Base-by-base conservation (phyloP, 805 yeast species). In the Yarrowia hollandica region DNA sequence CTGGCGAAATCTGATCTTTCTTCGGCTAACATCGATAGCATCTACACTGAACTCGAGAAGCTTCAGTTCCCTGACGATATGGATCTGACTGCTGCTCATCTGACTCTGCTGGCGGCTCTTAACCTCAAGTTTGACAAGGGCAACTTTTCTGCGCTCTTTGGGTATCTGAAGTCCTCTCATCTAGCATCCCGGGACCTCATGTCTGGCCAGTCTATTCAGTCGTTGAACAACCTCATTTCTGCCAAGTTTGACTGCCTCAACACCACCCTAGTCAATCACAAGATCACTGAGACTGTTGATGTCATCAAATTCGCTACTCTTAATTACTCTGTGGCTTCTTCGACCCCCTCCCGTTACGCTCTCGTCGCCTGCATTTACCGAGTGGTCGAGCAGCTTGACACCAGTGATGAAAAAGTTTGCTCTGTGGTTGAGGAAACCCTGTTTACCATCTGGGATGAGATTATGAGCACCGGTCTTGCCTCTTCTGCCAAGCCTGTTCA, bases 401-500 rank as follows among this genome's bases (percentile, higher is more conserved):
- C 33, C 11, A 3, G 18, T 14, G 35, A 28, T 19, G 54, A 44
- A 5, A 21, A n/a, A n/a, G 30, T 30, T 11, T 30, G 37, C 26
- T 44, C 37, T 6, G 37, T 30, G 31, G 33, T 48, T 22, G 15
- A 48, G 16, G 50, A 57, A 12, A 31, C 34, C 7, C 54, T 54
- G 5, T 30, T 28, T 22, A 66, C 70, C 0, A 74, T 86, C 16
- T 88, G 96, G 94, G 72, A 71, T 4, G 78, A 76, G 19, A 66
- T 89, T 21, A 76, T 77, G 15, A 75, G 78, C 0, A 84, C 83
- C 10, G 74, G 95, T 48, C 72, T 90, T 34, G 79, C 84, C 25
- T 73, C 88, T 37, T 79, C 80, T 41, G 94, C 89, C 63, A 80
- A 82, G 55, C 77, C 76, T 12, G 74, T 88, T 46, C 96, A 90